Percentiles rank a stretch among this genome's conserved stretches.
Conservation (phyloP, 116 monocot genomes). For the Trichopus zeylanicus region DNA sequence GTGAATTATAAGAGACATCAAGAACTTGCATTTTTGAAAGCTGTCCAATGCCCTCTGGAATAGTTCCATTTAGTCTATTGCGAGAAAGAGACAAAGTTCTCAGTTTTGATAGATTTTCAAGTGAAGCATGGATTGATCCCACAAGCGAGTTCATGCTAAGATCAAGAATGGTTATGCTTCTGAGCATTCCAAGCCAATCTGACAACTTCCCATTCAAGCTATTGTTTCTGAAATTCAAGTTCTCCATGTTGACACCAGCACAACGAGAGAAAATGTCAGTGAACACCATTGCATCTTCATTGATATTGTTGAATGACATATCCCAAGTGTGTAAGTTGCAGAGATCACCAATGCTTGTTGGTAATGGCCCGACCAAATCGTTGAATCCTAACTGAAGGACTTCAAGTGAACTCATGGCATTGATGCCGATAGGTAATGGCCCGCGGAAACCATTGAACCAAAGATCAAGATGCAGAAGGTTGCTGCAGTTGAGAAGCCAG, state of each 20-base stretch:
- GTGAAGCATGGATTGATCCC: not conserved
- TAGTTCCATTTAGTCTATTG: not conserved
- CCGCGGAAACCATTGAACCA: not conserved
- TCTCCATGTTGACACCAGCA: not conserved
- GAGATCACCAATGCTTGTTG: not conserved
- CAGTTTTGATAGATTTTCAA: not conserved
- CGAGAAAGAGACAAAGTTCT: not conserved
- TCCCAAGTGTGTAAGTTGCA: not conserved
- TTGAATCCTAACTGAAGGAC: not conserved
- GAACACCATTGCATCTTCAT: not conserved
- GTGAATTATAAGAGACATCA: not conserved
- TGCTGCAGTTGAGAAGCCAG: conserved; percentile 15
- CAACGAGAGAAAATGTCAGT: not conserved
- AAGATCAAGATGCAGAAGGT: not conserved
- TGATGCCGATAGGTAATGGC: conserved; percentile 4
- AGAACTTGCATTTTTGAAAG: not conserved
- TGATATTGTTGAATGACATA: not conserved
- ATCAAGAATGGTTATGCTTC: not conserved
- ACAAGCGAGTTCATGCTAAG: not conserved
- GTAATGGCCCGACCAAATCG: not conserved
- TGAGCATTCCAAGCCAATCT: not conserved
- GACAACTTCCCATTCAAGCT: not conserved
- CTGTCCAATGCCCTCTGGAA: not conserved
- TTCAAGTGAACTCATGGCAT: not conserved
- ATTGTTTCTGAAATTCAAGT: not conserved